Percentiles rank a stretch among this genome's conserved stretches.
Evolutionary conservation across 1,284 basidiomycete genomes (phyloP).

Genomic region (Chalciporus sp.): DNA sequence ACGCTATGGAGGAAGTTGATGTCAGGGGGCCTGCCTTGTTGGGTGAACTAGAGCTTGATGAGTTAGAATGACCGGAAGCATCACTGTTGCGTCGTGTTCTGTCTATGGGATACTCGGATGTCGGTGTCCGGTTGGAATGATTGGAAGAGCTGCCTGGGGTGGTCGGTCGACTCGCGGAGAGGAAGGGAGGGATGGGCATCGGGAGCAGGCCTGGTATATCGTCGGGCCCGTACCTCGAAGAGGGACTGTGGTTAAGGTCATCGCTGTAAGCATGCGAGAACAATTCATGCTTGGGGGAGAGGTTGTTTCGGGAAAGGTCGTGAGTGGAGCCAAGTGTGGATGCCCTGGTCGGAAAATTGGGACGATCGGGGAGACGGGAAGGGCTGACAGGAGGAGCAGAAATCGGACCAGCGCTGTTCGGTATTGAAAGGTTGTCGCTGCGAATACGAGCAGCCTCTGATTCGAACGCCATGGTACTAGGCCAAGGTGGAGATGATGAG

Average conservation of each 20-base stretch:
- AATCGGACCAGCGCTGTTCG: conserved; percentile 25
- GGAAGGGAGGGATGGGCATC: conserved; percentile 52
- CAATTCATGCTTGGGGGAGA: conserved; percentile 38
- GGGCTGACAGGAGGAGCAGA: conserved; percentile 39
- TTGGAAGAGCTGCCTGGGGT: conserved; percentile 51
- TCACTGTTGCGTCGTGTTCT: conserved; percentile 46
- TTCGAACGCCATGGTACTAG: conserved; percentile 32
- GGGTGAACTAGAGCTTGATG: conserved; percentile 44
- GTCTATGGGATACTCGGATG: conserved; percentile 52
- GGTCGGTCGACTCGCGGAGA: conserved; percentile 51
- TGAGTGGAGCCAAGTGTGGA: conserved; percentile 56
- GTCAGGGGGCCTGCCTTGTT: conserved; percentile 48
- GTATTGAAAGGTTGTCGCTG: conserved; percentile 24
- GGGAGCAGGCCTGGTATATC: conserved; percentile 35
- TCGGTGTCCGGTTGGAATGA: conserved; percentile 48
- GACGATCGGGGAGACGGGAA: conserved; percentile 49
- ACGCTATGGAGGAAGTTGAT: conserved; percentile 44
- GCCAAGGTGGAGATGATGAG: conserved; percentile 1
- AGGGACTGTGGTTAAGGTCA: conserved; percentile 61
- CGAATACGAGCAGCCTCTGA: conserved; percentile 32
- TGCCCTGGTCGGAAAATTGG: conserved; percentile 57
- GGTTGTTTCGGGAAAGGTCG: conserved; percentile 55
- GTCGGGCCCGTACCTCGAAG: conserved; percentile 24
- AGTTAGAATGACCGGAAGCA: conserved; percentile 50
- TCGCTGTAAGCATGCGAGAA: conserved; percentile 61